A percentile compares a stretch with the other conserved stretches of the same genome.
Evolutionary conservation across 257 asterid species (phyloP).

Genomic region (Plantago elongata): DNA sequence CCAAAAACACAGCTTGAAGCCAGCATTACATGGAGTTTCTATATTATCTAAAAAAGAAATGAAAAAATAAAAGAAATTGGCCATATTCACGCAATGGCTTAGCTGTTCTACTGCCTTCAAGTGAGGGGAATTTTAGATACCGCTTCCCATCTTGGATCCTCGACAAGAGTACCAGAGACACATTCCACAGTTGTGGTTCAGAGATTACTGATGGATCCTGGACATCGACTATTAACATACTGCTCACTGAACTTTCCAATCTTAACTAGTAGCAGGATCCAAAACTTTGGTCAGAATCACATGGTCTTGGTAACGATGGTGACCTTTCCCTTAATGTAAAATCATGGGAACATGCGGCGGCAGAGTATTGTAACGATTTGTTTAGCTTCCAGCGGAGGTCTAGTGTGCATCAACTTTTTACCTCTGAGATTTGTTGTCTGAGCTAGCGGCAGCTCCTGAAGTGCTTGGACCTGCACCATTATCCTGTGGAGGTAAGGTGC

Average conservation of each 20-base stretch:
- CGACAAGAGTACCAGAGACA: background rate
- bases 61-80: slow-evolving; percentile 1
- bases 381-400: slow-evolving; percentile 5
- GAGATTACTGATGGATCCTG: background rate
- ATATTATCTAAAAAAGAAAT: background rate
- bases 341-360: too few species aligned
- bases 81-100: background rate
- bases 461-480: slow-evolving; percentile 10
- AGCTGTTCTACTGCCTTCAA: background rate
- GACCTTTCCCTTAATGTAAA: background rate
- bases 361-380: background rate
- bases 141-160: background rate
- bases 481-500: slow-evolving; percentile 14
- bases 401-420: background rate
- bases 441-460: slow-evolving; percentile 1
- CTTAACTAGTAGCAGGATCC: background rate
- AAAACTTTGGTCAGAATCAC: background rate
- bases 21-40: background rate
- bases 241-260: background rate
- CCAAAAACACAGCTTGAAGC: background rate
- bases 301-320: background rate
- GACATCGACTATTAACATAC: background rate
- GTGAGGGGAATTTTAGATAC: too few species aligned
- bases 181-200: background rate
- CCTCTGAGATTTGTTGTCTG: background rate